phyloP scores from a whole-genome alignment of 2,329 filamentous ascomycete species.

The Knoxdaviesia capensis region DNA sequence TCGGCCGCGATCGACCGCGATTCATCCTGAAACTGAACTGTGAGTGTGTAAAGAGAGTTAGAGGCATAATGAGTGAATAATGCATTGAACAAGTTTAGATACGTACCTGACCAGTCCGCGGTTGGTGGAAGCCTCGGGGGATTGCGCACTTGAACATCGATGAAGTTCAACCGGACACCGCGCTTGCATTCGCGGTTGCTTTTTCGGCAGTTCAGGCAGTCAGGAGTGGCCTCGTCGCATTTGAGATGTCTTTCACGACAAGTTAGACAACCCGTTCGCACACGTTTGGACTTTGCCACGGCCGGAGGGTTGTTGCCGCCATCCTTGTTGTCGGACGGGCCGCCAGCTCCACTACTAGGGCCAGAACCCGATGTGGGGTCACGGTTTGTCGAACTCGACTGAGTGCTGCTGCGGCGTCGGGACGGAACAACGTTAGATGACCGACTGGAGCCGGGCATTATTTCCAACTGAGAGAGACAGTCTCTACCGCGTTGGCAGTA shows the following conservation, averaged over 20 bases:
- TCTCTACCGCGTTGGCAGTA: no score
- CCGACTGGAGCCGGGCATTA: no score
- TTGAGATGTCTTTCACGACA: conserved; percentile 81
- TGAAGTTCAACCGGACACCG: conserved; percentile 76
- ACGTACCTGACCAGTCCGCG: conserved; percentile 42
- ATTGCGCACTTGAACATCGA: conserved; percentile 56
- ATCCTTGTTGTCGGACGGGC: not conserved
- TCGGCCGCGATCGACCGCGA: conserved; percentile 79
- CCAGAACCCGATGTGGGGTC: not conserved
- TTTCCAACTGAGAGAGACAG: no score
- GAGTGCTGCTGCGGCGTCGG: conserved; percentile 3
- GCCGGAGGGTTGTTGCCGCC: not conserved
- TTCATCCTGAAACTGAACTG: conserved; percentile 69
- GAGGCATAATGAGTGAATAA: not conserved
- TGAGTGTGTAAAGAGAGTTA: not conserved
- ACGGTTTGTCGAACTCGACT: conserved; percentile 1
- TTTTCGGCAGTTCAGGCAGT: conserved; percentile 66
- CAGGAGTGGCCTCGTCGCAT: conserved; percentile 55
- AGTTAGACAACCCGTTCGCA: conserved; percentile 77
- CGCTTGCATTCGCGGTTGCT: conserved; percentile 72
- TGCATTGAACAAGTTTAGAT: not conserved
- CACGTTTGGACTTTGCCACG: conserved; percentile 51
- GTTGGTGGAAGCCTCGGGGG: conserved; percentile 43
- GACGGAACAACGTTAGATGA: not conserved
- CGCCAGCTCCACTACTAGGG: not conserved